Conservation (phyloP, 257 asterid genomes). For the Fraxinus excelsior region DNA sequence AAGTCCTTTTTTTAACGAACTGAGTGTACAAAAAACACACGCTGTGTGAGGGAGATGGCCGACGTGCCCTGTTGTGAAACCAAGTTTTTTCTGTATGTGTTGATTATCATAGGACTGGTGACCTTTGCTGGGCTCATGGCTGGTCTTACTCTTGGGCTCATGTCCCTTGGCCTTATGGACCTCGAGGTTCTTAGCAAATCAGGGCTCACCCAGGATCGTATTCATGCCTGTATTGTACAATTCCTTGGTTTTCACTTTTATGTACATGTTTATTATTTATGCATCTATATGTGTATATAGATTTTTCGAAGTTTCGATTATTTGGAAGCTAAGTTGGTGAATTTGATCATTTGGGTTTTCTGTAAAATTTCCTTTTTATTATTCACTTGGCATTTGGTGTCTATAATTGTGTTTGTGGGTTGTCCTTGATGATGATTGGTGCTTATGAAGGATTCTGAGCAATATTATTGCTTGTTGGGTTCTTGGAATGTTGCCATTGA, state of each 20-base stretch:
- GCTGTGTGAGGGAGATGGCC: slow-evolving; percentile 47
- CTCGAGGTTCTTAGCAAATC: slow-evolving; percentile 98
- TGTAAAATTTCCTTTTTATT: background rate
- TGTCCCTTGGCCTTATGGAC: slow-evolving; percentile 99
- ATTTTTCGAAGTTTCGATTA: slow-evolving; percentile 6
- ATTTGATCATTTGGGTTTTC: slow-evolving; percentile 19
- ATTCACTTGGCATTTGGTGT: slow-evolving; percentile 4
- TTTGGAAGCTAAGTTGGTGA: slow-evolving; percentile 6
- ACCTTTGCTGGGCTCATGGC: slow-evolving; percentile 96
- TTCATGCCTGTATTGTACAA: slow-evolving; percentile 66
- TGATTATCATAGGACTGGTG: slow-evolving; percentile 65
- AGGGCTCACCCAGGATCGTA: slow-evolving; percentile 87
- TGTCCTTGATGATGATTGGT: slow-evolving; percentile 16
- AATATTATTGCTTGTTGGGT: background rate
- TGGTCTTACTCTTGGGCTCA: slow-evolving; percentile 94
- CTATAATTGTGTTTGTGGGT: slow-evolving; percentile 2
- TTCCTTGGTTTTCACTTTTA: background rate
- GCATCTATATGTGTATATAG: background rate
- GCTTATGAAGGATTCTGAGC: background rate
- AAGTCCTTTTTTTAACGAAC: slow-evolving; percentile 11
- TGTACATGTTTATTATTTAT: background rate
- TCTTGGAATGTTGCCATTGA: background rate
- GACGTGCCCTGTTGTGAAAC: slow-evolving; percentile 70
- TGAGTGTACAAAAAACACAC: slow-evolving; percentile 22
- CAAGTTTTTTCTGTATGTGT: slow-evolving; percentile 50